A percentile compares a stretch with the other conserved stretches of the same genome.
phyloP scores from a whole-genome alignment of 441 rosid species.

The Croton setiger region DNA sequence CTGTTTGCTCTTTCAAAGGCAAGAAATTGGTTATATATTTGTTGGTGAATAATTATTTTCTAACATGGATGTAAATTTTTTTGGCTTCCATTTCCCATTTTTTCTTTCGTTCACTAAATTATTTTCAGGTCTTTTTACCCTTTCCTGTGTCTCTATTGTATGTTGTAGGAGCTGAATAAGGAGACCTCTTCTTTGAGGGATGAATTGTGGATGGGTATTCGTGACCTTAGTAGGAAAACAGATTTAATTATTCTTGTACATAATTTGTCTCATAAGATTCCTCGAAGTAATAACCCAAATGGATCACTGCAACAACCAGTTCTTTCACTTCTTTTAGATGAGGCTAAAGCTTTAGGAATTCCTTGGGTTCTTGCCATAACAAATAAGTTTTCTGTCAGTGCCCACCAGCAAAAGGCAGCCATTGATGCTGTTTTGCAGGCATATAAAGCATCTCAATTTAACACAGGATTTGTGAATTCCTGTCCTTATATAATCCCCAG shows the following conservation, averaged over 20 bases:
- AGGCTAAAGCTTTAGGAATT: conserved; percentile 90
- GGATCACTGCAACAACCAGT: conserved; percentile 61
- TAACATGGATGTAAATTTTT: neutral
- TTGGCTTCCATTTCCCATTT: neutral
- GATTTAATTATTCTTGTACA: conserved; percentile 92
- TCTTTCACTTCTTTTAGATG: conserved; percentile 73
- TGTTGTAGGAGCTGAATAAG: conserved; percentile 57
- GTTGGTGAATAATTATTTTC: neutral
- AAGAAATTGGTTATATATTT: neutral
- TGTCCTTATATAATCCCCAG: conserved; percentile 80
- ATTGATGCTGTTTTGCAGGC: conserved; percentile 75
- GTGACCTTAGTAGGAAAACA: conserved; percentile 66
- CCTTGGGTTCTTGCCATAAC: conserved; percentile 98
- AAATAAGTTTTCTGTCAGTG: conserved; percentile 96
- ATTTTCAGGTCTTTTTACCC: neutral
- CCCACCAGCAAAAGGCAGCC: conserved; percentile 82
- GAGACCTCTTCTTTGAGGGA: conserved; percentile 80
- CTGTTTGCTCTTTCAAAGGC: neutral
- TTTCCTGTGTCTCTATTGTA: neutral
- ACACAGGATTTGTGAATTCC: conserved; percentile 71
- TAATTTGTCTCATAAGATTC: conserved; percentile 87
- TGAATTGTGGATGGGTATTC: conserved; percentile 91
- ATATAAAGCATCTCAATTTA: conserved; percentile 67
- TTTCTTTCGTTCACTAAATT: neutral
- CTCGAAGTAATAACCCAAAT: conserved; percentile 51